Evolutionary conservation across 192 early-diverging fungal genomes (phyloP).

Genomic region (Lunasporangiospora selenospora): DNA sequence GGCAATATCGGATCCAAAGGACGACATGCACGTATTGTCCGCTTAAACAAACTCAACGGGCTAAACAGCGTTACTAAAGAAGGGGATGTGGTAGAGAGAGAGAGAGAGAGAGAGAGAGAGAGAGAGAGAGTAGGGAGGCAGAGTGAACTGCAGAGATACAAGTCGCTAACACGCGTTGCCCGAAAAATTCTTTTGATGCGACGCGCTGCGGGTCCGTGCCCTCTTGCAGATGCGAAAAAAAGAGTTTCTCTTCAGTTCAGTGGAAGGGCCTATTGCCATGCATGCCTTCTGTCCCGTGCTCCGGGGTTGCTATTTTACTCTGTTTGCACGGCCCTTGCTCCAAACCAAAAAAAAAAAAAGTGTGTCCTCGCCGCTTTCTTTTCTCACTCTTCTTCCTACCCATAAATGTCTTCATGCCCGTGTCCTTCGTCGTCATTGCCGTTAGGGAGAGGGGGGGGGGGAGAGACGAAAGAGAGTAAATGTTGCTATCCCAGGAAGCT

Average conservation of each 20-base stretch:
- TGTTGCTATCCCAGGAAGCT: no score
- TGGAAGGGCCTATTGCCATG: no score
- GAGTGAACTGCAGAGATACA: background rate
- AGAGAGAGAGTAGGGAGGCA: background rate
- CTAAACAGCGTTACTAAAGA: background rate
- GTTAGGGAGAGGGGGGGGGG: no score
- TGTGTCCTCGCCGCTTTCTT: no score
- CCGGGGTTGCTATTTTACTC: background rate
- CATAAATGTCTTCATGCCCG: no score
- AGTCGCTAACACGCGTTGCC: background rate
- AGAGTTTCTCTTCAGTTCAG: background rate
- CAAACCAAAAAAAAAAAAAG: no score
- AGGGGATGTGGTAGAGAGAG: background rate
- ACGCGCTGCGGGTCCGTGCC: no score
- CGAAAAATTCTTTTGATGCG: background rate
- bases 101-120: conserved; percentile 2
- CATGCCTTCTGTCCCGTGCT: background rate
- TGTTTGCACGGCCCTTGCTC: background rate
- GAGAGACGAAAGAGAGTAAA: no score
- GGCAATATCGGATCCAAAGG: background rate
- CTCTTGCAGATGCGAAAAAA: background rate
- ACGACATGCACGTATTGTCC: no score
- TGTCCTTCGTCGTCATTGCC: no score
- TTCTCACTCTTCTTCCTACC: no score
- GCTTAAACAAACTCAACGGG: no score